These are phyloP conservation scores for Microglena sp. DNA, from an alignment of 139 green algal genomes.

Conservation along the genomic window DNA sequence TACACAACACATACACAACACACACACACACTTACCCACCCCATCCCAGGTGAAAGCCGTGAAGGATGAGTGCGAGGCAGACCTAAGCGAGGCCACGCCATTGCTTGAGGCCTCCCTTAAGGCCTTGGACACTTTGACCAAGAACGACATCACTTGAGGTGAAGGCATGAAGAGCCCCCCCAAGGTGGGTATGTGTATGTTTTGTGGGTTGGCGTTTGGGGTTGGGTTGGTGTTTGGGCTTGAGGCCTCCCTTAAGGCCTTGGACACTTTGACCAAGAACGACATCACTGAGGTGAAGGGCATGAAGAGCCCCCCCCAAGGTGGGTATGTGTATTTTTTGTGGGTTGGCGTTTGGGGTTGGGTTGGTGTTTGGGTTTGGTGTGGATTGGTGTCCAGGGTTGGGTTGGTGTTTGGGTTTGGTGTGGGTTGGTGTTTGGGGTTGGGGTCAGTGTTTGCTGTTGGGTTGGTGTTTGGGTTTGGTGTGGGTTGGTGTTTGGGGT, in stretches of 20 bases:
- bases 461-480: too few relatives aligned
- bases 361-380: background rate
- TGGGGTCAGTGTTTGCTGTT: too few relatives aligned
- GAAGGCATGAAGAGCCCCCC: slow-evolving; percentile 81
- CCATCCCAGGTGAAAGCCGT: too few relatives aligned
- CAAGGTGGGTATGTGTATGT: background rate
- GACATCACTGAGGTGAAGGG: slow-evolving; percentile 78
- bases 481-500: too few relatives aligned
- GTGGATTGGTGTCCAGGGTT: too few relatives aligned
- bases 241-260: slow-evolving; percentile 27
- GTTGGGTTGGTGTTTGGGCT: background rate
- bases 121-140: slow-evolving; percentile 65
- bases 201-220: background rate
- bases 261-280: slow-evolving; percentile 68
- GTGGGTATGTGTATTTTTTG: background rate
- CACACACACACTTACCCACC: too few relatives aligned
- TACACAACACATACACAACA: too few relatives aligned
- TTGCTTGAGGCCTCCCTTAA: slow-evolving; percentile 53
- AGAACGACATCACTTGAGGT: slow-evolving; percentile 68
- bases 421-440: too few relatives aligned
- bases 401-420: too few relatives aligned
- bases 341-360: background rate
- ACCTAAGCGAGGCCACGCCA: slow-evolving; percentile 58
- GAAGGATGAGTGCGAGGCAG: slow-evolving; percentile 59
- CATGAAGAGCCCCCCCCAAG: slow-evolving; percentile 71